A percentile compares a stretch with the other conserved stretches of the same genome.
phyloP scores from a whole-genome alignment of 805 yeast species.

The Yamadazyma laniorum region DNA sequence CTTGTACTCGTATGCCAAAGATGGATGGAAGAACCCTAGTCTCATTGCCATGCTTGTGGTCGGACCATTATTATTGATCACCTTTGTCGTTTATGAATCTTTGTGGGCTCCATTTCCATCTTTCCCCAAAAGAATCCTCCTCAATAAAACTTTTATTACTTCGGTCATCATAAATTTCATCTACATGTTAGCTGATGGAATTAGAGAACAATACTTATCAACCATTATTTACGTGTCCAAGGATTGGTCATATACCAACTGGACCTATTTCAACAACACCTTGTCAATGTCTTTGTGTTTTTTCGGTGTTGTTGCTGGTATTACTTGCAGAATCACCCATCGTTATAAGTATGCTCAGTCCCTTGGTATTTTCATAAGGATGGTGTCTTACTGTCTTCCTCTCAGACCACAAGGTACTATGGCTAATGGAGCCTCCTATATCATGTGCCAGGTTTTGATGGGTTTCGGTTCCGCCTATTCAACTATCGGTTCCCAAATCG shows the following conservation, averaged over 20 bases:
- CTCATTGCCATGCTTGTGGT: conserved; percentile 44
- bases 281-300: conserved; percentile 35
- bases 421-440: conserved; percentile 28
- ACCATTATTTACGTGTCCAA: conserved; percentile 32
- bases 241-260: conserved; percentile 28
- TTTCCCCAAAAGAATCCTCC: conserved; percentile 31
- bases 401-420: conserved; percentile 18
- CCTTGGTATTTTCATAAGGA: conserved; percentile 29
- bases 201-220: conserved; percentile 29
- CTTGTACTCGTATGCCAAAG: conserved; percentile 28
- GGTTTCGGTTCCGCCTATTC: conserved; percentile 42
- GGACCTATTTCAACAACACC: conserved; percentile 39
- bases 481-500: conserved; percentile 34
- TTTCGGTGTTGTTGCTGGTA: conserved; percentile 39
- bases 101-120: conserved; percentile 35
- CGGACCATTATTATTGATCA: conserved; percentile 35
- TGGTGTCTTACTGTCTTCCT: conserved; percentile 28
- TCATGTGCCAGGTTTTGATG: conserved; percentile 32
- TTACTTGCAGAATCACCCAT: conserved; percentile 30
- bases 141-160: conserved; percentile 37
- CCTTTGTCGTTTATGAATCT: conserved; percentile 35
- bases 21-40: conserved; percentile 37
- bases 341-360: conserved; percentile 36
- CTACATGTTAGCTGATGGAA: conserved; percentile 28
- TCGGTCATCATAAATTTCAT: conserved; percentile 33